A percentile compares a stretch with the other conserved stretches of the same genome.
These are phyloP conservation scores for Alternaria ethzedia DNA, from an alignment of 2,329 filamentous ascomycete species.

Conservation along the genomic window DNA sequence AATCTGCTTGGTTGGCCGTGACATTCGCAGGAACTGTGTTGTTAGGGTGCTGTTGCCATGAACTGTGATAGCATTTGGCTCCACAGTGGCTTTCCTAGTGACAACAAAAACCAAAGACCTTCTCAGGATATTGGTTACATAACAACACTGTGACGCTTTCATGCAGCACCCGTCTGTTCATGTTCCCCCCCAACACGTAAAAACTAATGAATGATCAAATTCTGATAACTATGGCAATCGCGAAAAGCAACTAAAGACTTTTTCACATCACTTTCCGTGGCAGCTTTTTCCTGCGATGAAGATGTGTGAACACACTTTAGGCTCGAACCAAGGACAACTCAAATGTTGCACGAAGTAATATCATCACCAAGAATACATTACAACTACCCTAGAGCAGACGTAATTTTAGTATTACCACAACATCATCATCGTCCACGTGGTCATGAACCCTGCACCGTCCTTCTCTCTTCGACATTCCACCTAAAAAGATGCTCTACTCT, in stretches of 20 bases:
- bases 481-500: not conserved
- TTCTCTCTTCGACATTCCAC: not conserved
- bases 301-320: not conserved
- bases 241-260: not conserved
- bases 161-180: not conserved
- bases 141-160: not conserved
- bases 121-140: not conserved
- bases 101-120: not conserved
- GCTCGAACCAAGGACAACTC: not conserved
- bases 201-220: not conserved
- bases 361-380: constrained; percentile 10
- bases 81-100: not conserved
- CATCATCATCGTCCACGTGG: not conserved
- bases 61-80: not conserved
- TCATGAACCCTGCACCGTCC: not conserved
- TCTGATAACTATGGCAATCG: not conserved
- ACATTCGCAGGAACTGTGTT: not conserved
- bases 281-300: not conserved
- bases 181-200: not conserved
- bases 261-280: not conserved
- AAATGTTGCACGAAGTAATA: not conserved
- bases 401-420: not conserved
- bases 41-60: not conserved
- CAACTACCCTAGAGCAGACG: not conserved
- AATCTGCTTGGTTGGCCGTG: constrained; percentile 40